A percentile compares a stretch with the other conserved stretches of the same genome.
Evolutionary conservation across 306 rosid genomes (phyloP).

Genomic region (Begonia masoniana): DNA sequence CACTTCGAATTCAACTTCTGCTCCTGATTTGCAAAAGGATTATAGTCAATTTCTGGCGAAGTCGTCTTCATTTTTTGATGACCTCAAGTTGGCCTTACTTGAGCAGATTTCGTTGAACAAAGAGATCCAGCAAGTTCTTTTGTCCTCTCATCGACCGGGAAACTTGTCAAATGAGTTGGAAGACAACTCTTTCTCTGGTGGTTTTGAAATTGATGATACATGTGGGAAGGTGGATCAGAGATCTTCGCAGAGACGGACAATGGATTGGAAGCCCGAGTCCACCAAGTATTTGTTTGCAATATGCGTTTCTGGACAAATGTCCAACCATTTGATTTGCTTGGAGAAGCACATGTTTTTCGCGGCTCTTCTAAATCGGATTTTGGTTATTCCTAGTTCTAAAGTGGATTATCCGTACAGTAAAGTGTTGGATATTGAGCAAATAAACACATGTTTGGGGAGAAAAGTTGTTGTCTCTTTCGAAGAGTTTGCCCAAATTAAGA

Average conservation of each 20-base stretch:
- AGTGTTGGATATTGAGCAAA: conserved; percentile 67
- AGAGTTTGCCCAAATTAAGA: conserved; percentile 43
- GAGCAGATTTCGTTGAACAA: conserved; percentile 58
- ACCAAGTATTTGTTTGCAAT: conserved; percentile 58
- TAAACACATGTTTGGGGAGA: conserved; percentile 73
- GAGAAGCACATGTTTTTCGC: conserved; percentile 97
- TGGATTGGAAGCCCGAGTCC: conserved; percentile 71
- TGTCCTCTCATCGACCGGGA: conserved; percentile 45
- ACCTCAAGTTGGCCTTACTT: conserved; percentile 39
- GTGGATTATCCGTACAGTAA: conserved; percentile 53
- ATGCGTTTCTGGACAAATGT: conserved; percentile 93
- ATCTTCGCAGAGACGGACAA: conserved; percentile 36
- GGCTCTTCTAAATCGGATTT: conserved; percentile 57
- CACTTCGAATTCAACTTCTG: conserved; percentile 9
- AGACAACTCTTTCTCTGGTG: conserved; percentile 25
- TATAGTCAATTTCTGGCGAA: background rate
- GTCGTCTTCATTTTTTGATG: conserved; percentile 13
- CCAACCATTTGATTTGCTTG: conserved; percentile 86
- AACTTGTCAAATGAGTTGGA: conserved; percentile 15
- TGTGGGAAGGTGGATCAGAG: conserved; percentile 60
- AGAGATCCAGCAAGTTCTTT: conserved; percentile 54
- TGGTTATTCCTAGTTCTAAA: conserved; percentile 84
- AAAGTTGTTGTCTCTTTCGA: conserved; percentile 72
- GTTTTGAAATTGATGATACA: conserved; percentile 28
- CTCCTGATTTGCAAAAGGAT: conserved; percentile 5